Evolutionary conservation across 148 eudicot genomes (phyloP), one percentile per base, ranked within the genome.

Genomic region (Gaultheria prostrata): DNA sequence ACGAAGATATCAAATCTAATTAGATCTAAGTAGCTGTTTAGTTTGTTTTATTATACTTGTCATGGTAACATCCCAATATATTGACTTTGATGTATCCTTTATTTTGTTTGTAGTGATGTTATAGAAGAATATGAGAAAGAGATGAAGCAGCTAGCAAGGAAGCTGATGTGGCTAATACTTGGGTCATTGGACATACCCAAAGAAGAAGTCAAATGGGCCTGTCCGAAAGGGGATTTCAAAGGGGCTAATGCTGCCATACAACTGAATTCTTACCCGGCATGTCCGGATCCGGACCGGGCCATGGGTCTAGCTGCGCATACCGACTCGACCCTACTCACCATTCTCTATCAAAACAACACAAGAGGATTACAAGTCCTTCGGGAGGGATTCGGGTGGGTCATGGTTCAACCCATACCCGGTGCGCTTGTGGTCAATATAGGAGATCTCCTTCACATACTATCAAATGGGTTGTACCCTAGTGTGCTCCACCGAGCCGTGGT

Each of bases 261-360:
- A 76, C 77, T 97, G 9, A 97, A 97, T 84, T 97, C 95, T 0
- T 97, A 97, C 89, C 98, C 98, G 48, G 86, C 87, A 3, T 97
- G 99, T 77, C 98, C 99, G 18, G 95, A 97, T 30, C 99, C 99
- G 21, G 91, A 85, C 39, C 97, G 94, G 82, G 98, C 99, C 85
- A 97, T 94, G 95, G 99, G 99, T 33, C 88, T 97, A 26, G 95
- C 99, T 0, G 91, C 94, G 8, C 99, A 97, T 65, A 97, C 99
- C 0, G 99, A 97, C 82, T 97, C 99, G 1, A 92, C 95, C 86
- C 89, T 97, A n/a, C 89, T 97, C 59, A 94, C 99, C 3, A 92
- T 97, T 82, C 95, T 97, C 54, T 87, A 91, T 90, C 99, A 97
- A 80, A 93, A 85, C 91, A 87, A 85, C 87, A 89, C 92, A 0